Evolutionary conservation across 345 rosid species (phyloP), one percentile per base, ranked within the genome.

Genomic region (Dipteronia dyeriana): DNA sequence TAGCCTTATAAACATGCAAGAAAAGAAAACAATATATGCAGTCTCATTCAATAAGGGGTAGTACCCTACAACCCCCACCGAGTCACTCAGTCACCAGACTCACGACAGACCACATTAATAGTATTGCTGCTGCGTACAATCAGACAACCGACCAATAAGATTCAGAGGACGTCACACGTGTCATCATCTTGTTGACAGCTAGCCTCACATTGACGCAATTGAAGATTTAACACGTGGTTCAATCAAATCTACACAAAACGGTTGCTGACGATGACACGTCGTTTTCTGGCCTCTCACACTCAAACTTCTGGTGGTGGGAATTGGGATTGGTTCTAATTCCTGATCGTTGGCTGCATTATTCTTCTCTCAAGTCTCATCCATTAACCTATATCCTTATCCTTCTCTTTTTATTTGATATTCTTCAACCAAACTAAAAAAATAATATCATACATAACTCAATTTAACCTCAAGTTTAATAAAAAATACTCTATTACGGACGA

Each of bases 191-290:
- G 2, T 53, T 53, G 57, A 51, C 13, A 49, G 54, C 9, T 66
- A 43, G 73, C 74, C 87, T 75, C 51, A 12, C 76, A 43, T 26
- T 26, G 31, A 82, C 59, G 71, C 80, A 39, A n/a, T 68, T 19
- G 34, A 54, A 34, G 38, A 38, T 25, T 1, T 41, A 29, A 68
- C 72, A 76, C 66, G 74, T 45, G 76, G 68, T 57, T 61, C 63
- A 69, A 31, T 67, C 62, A 20, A 59, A 54, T 17, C 74, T 69
- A 19, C 29, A 47, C 73, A 23, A 54, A 54, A 26, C 10, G 7
- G 14, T 60, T 25, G n/a, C 22, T 19, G 25, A 23, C 20, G 80
- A 75, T 71, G n/a, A 43, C 66, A 29, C 75, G 19, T 81, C 71
- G 31, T 70, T 77, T 71, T 81, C 84, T 22, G 5, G 57, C 39